Conservation (phyloP, 345 rosid species). For the Erucastrum elatum region DNA sequence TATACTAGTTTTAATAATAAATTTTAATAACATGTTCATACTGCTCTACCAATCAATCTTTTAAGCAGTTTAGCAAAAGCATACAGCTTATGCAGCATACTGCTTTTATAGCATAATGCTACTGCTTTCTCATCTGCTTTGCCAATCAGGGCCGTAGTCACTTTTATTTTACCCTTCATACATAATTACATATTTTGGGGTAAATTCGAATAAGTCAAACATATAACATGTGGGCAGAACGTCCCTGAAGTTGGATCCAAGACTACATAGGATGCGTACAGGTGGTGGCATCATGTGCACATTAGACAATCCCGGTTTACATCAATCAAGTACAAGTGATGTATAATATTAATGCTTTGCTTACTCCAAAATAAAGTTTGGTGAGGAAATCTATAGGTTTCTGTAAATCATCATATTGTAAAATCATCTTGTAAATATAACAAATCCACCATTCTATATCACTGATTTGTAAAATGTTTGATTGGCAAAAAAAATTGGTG, state of each 20-base stretch:
- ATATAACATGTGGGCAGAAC: conserved; percentile 22
- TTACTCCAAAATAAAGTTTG: conserved; percentile 2
- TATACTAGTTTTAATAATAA: too few relatives aligned
- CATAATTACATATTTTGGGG: background rate
- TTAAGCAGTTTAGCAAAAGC: too few relatives aligned
- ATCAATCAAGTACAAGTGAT: conserved; percentile 32
- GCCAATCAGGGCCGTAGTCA: background rate
- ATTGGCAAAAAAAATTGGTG: background rate
- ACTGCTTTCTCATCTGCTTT: too few relatives aligned
- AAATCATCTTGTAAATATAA: background rate
- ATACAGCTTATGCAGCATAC: too few relatives aligned
- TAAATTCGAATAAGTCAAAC: conserved; percentile 8
- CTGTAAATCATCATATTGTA: background rate
- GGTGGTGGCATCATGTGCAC: conserved; percentile 23
- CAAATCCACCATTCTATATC: conserved; percentile 6
- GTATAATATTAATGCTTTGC: conserved; percentile 1
- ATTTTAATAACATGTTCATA: too few relatives aligned
- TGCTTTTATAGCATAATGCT: too few relatives aligned
- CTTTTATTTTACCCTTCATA: background rate
- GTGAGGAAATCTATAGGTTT: background rate
- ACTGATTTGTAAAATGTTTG: background rate
- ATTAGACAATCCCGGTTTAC: conserved; percentile 27
- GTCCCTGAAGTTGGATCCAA: background rate
- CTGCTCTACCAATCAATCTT: too few relatives aligned
- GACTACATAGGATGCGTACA: conserved; percentile 28